phyloP scores from a whole-genome alignment of 129 eudicot species.

The Flaveria bidentis region DNA sequence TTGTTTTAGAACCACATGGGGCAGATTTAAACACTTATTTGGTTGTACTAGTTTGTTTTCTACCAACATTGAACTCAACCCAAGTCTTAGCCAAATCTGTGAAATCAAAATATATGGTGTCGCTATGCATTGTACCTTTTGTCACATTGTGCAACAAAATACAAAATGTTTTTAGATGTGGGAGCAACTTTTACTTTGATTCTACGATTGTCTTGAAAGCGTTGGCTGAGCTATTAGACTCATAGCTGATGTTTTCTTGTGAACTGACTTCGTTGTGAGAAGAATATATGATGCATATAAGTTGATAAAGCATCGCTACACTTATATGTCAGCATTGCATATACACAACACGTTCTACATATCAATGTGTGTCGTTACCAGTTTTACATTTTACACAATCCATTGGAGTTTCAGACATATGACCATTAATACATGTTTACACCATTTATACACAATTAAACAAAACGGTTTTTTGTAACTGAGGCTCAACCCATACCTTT shows the following conservation, averaged over 20 bases:
- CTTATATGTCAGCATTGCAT: background rate
- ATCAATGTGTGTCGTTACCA: too few species aligned
- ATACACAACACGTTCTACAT: too few species aligned
- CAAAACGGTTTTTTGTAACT: too few species aligned
- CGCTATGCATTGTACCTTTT: conserved; percentile 13
- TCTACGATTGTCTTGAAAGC: too few species aligned
- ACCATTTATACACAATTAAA: too few species aligned
- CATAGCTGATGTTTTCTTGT: background rate
- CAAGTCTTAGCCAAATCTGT: conserved; percentile 8
- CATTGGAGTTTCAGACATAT: too few species aligned
- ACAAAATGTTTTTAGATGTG: too few species aligned
- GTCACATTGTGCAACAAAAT: background rate
- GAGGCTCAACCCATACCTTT: too few species aligned
- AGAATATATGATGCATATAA: too few species aligned
- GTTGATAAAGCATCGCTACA: background rate
- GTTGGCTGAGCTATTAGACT: background rate
- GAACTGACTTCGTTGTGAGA: background rate
- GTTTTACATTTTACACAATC: too few species aligned
- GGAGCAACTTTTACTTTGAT: too few species aligned
- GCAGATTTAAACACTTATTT: conserved; percentile 10
- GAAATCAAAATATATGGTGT: conserved; percentile 5
- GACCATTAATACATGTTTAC: too few species aligned
- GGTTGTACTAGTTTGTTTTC: conserved; percentile 7
- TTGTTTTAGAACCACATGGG: conserved; percentile 18
- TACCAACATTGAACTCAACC: conserved; percentile 33